Percentiles rank a stretch among this genome's conserved stretches.
Evolutionary conservation across 1,284 basidiomycete species (phyloP).

Genomic region (Cryptococcus depauperatus): DNA sequence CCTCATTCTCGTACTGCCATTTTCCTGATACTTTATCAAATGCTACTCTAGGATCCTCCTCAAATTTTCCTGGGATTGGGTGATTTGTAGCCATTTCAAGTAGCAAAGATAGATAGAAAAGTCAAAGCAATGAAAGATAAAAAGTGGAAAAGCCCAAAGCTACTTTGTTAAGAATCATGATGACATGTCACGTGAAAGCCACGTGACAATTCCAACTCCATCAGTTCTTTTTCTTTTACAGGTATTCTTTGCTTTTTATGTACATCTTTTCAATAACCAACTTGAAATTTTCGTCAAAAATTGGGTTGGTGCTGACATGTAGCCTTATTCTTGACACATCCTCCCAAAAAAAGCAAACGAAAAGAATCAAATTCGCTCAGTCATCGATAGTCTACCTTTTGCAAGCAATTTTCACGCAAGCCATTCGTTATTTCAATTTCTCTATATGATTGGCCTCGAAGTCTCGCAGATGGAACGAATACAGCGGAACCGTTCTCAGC

Average conservation of each 20-base stretch:
- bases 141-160: too few species aligned
- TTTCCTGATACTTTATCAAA: slow-evolving; percentile 63
- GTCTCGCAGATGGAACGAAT: slow-evolving; percentile 26
- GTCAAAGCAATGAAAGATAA: too few species aligned
- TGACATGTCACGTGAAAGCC: too few species aligned
- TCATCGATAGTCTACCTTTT: neutral
- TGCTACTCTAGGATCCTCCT: slow-evolving; percentile 63
- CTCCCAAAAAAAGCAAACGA: neutral
- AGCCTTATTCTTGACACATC: neutral
- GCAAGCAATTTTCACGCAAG: neutral
- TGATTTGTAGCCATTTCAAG: slow-evolving; percentile 22
- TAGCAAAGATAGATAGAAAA: too few species aligned
- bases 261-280: too few species aligned
- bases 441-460: too few species aligned
- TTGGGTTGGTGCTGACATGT: neutral
- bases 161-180: too few species aligned
- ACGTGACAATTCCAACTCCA: too few species aligned
- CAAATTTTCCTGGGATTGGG: slow-evolving; percentile 53
- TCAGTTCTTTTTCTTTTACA: too few species aligned
- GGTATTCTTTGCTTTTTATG: too few species aligned
- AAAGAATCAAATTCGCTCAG: neutral
- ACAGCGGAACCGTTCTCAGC: slow-evolving; percentile 24
- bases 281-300: too few species aligned
- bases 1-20: slow-evolving; percentile 83
- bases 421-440: neutral